Evolutionary conservation across 1,284 basidiomycete genomes (phyloP), one percentile per base, ranked within the genome.

Genomic region (Baeospora myosura): DNA sequence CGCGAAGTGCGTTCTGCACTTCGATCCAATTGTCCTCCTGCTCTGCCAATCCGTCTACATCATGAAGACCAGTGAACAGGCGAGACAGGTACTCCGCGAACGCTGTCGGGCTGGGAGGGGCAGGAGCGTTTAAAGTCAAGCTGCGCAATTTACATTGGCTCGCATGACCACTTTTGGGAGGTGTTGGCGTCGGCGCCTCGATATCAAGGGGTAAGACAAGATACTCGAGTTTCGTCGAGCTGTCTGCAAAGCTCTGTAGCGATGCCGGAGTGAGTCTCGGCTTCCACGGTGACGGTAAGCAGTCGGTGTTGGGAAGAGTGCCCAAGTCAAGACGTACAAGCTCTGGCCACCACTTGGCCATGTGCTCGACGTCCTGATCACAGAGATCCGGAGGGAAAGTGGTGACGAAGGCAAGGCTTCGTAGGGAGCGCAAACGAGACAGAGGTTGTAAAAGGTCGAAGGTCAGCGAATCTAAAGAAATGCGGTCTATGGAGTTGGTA

Each of bases 321-420:
- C 71, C 71, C 3, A 77, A 51, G 45, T 74, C 62, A 33, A 78
- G 63, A 40, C 63, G 58, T 23, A 61, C 54, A 12, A 78, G 58
- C 23, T 52, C 41, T 11, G 70, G 71, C 71, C 70, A 72, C 65
- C 67, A 73, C n/a, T 45, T 53, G 8, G 61, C 50, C 39, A 76
- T 50, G 37, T 57, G 53, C 26, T 57, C 63, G 17, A 76, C 49
- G 33, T 69, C 68, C 14, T 50, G 26, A 47, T 76, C 71, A n/a
- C 50, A 56, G 14, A 76, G 43, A 36, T 54, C 49, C 3, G 63
- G 63, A 6, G 71, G 64, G 38, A 68, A 43, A 6, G 60, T 65
- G 4, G 64, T 61, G 44, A 71, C 67, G 37, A 75, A 54, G 12
- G 62, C 56, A 38, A 76, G 59, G 29, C 59, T 60, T 16, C 53